Evolutionary conservation across 768 basidiomycete species (phyloP).

Genomic region (Basidioascus undulatus): DNA sequence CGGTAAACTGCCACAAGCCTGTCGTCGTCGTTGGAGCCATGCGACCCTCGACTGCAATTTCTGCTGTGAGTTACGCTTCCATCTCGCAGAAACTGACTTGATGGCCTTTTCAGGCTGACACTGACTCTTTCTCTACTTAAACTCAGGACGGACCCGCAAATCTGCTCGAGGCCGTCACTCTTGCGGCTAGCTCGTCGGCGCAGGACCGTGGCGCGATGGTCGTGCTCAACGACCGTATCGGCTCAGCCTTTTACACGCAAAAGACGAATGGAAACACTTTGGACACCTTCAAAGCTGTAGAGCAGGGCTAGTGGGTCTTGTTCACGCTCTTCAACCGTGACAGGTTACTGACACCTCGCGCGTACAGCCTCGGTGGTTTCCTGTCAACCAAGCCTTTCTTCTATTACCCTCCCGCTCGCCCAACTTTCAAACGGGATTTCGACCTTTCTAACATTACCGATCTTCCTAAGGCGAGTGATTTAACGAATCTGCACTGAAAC

Average conservation of each 20-base stretch:
- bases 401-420: conserved; percentile 13
- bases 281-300: conserved; percentile 15
- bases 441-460: conserved; percentile 4
- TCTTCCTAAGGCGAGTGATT: too few relatives aligned
- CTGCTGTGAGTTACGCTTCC: conserved; percentile 6
- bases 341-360: not conserved
- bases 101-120: not conserved
- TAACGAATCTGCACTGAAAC: too few relatives aligned
- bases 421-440: conserved; percentile 13
- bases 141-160: conserved; percentile 15
- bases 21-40: conserved; percentile 18
- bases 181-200: conserved; percentile 7
- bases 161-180: conserved; percentile 14
- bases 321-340: conserved; percentile 8
- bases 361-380: not conserved
- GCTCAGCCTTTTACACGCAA: conserved; percentile 14
- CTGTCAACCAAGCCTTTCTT: conserved; percentile 9
- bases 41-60: conserved; percentile 17
- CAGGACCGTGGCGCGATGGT: conserved; percentile 14
- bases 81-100: too few relatives aligned
- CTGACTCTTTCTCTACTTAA: not conserved
- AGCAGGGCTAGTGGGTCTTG: conserved; percentile 17
- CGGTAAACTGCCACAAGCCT: conserved; percentile 15
- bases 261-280: conserved; percentile 14
- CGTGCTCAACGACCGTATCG: conserved; percentile 18